Base-by-base conservation (phyloP, 2,329 filamentous ascomycete species). In the Macrophomina tecta region DNA sequence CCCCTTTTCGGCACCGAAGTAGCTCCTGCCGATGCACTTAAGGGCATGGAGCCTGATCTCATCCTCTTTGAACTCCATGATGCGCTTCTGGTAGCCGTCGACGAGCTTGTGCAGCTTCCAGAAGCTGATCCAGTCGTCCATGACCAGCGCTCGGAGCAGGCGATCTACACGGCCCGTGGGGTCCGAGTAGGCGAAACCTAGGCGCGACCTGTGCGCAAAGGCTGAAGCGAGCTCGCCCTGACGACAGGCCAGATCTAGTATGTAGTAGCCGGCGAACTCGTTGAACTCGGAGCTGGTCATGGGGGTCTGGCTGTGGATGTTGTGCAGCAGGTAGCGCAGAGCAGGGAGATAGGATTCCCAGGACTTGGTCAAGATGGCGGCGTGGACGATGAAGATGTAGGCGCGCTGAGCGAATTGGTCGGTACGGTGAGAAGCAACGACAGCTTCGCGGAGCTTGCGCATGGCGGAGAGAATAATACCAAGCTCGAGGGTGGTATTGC, bases 341-440 rank as follows among this genome's bases (percentile, higher is more conserved):
- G 94, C 93, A 0, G 94, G 93, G 70, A 94, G 90, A 77, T 98
- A 99, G 1, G 93, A 93, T 72, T 97, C 92, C 72, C 90, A 91
- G 72, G 96, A 90, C 70, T 89, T 88, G 67, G 91, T 88, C 40
- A 97, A 86, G 69, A 99, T 90, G 30, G 91, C 89, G 32, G 94
- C 85, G 65, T 94, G 90, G 72, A 97, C 92, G 73, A 92, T 93
- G 83, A 98, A 98, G 69, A 97, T 88, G 79, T 98, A 97, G 16
- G 90, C 92, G 72, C 93, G 89, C n/a, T 91, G 88, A 1, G 94
- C 90, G 78, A 99, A 99, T 63, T 87, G 83, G 75, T 97, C 91
- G 42, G 85, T 82, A 23, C 94, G 88, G 64, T 89, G 87, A 8
- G 91, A 89, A 12, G 92, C 92, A 2, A 97, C 87, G 56, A 98